Evolutionary conservation across 1,139 yeast genomes (phyloP), one percentile per base, ranked within the genome.

Genomic region (Diutina sp.): DNA sequence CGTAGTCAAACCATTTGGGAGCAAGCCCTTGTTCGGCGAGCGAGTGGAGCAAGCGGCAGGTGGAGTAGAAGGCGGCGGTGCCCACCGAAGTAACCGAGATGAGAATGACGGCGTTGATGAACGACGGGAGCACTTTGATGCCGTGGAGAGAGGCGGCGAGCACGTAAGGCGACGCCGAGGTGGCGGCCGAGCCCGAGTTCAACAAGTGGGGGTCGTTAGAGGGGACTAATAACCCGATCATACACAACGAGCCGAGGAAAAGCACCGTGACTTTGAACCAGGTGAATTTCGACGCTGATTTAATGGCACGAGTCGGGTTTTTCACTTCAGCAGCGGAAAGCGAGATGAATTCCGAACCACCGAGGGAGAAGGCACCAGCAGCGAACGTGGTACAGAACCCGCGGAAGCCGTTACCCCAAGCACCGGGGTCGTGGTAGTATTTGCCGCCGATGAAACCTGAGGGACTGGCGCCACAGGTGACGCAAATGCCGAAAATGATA

Each of bases 371-470:
- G 16, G 80, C 76, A 12, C 87, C 88, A 1, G 66, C 64, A 3
- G 71, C 68, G 57, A 80, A 63, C 62, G 78, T 79, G 58, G 76
- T 70, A 16, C 71, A 71, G 65, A 83, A 84, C 21, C 55, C 55
- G 30, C 35, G 32, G 63, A 74, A 74, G 44, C 65, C 62, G 51
- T 74, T 72, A 60, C 66, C 65, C 41, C 41, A 50, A 0, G 86
- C 82, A 55, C 81, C 79, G 9, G 83, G 84, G 57, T 78, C 67
- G 59, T 79, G 74, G 90, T 90, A 85, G 66, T 80, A 84, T 59
- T 84, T 77, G 72, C 73, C 83, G 30, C 83, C 83, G 60, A 77
- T 72, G 59, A 67, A 74, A 3, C 76, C 76, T 5, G 63, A 61
- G 21, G 61, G 59, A 53, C 66, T 64, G 28, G 62, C 79, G 58